Base-by-base conservation (phyloP, 139 green algal genomes). In the Chlamydomonas incerta region DNA sequence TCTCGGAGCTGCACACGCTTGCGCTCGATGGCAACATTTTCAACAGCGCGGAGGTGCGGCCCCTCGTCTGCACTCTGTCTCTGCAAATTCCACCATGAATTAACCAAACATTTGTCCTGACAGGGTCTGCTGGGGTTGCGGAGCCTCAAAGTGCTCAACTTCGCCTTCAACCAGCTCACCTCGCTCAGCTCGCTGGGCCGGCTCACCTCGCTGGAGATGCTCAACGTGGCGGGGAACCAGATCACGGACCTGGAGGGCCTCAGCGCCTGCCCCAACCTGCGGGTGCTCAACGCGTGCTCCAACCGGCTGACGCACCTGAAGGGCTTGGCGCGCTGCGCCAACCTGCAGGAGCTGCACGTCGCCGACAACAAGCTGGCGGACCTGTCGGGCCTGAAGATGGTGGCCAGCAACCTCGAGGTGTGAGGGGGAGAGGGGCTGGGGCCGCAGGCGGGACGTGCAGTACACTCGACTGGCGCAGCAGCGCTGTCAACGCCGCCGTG, bases 281-380 rank as follows among this genome's bases (percentile, higher is more conserved):
- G 58, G 24, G 60, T 81, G 52, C 35, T 83, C n/a, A 71, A 82
- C 57, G 73, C 63, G 2, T 83, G 71, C 69, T 68, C 52, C 46
- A 90, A 90, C 72, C 79, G 69, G 70, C 55, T 90, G 29, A 57
- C 41, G 26, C 83, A 87, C 71, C 34, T 90, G 8, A 90, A 90
- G 72, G 86, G 86, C 6, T 31, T 90, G 23, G 79, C 77, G 31
- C 77, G 86, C 26, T 87, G 79, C 76, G 62, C 70, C 10, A 14
- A n/a, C 31, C 69, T 86, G 4, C 69, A 81, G 72, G 88, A 91
- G 72, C 83, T 91, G 29, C 72, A 89, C 71, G 88, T 80, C 0
- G 50, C 83, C 1, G 83, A 87, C 80, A 91, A 91, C 73, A 65
- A 80, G 71, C 55, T 91, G 6, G 86, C 79, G 35, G 85, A 70